Base-by-base conservation (phyloP, 345 rosid genomes). In the Carallia brachiata region DNA sequence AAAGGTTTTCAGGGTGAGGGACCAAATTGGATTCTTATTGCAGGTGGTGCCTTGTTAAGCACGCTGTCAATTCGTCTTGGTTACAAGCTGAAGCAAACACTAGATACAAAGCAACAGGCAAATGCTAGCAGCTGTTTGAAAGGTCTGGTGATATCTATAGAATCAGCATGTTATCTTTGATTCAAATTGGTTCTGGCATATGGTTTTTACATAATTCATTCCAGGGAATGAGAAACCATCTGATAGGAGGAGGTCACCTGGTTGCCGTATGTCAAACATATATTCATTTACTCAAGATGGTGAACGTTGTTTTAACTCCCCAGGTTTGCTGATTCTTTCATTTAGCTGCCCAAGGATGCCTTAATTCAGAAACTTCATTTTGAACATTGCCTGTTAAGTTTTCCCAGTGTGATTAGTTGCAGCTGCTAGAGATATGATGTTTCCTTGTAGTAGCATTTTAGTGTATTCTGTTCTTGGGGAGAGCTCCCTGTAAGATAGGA, bases 31-130 rank as follows among this genome's bases (percentile, higher is more conserved):
- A 78, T 95, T 69, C 81, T 95, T 8, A 88, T 95, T 67, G 98
- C 96, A 2, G 99, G 98, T 2, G 96, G 98, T 36, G 97, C 99
- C 72, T 88, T 95, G 78, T 80, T 95, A 75, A 92, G 97, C 82
- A 92, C 99, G 4, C 74, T 95, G 77, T 87, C 99, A 17, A 75
- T 95, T 81, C 99, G 88, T 55, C 85, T 95, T 67, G 99, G 96
- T 70, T 92, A 72, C 88, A 92, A 88, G 85, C 79, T 95, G 78
- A 95, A 84, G 85, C 99, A 85, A 81, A 75, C 81, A 6, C 62
- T 83, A 32, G 97, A 89, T 74, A 66, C 82, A 6, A 95, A 70
- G 85, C 90, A 84, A 67, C 86, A 65, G 65, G 63, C 73, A 23
- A 73, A 80, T 78, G 82, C 79, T 71, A 65, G 84, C 71, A 78